Evolutionary conservation across 179 eudicot genomes (phyloP).

Genomic region (Pouteria campechiana): DNA sequence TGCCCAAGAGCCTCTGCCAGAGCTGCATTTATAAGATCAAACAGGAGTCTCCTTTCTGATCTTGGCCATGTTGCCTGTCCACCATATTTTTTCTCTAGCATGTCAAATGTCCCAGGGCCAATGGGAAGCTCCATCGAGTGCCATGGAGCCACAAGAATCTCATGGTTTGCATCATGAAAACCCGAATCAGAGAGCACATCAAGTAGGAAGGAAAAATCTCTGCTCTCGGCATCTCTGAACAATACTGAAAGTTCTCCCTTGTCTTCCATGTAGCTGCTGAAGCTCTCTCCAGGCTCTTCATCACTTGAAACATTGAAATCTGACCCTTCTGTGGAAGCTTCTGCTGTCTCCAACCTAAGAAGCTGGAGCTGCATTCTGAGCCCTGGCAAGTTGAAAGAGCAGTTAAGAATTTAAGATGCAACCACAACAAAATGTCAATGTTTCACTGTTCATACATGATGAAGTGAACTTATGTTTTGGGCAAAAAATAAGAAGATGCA

Average conservation of each 20-base stretch:
- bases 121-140: constrained; percentile 39
- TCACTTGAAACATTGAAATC: constrained; percentile 29
- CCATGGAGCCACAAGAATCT: constrained; percentile 31
- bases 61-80: constrained; percentile 17
- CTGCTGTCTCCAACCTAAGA: constrained; percentile 72
- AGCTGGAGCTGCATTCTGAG: constrained; percentile 81
- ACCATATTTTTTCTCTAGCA: constrained; percentile 57
- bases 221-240: constrained; percentile 27
- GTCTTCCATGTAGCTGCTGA: constrained; percentile 3
- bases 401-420: not conserved
- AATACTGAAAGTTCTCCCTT: constrained; percentile 3
- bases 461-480: too few species aligned
- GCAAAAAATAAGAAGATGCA: not conserved
- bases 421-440: too few species aligned
- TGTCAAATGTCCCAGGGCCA: constrained; percentile 38
- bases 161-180: constrained; percentile 22
- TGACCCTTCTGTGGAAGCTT: constrained; percentile 25
- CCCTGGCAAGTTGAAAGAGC: constrained; percentile 23
- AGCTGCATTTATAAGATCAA: constrained; percentile 49
- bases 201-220: constrained; percentile 48
- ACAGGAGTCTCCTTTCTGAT: constrained; percentile 55
- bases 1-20: constrained; percentile 27
- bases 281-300: constrained; percentile 26
- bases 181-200: constrained; percentile 45
- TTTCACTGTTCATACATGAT: too few species aligned